phyloP scores from a whole-genome alignment of 768 basidiomycete genomes.

The Paxillus involutus region DNA sequence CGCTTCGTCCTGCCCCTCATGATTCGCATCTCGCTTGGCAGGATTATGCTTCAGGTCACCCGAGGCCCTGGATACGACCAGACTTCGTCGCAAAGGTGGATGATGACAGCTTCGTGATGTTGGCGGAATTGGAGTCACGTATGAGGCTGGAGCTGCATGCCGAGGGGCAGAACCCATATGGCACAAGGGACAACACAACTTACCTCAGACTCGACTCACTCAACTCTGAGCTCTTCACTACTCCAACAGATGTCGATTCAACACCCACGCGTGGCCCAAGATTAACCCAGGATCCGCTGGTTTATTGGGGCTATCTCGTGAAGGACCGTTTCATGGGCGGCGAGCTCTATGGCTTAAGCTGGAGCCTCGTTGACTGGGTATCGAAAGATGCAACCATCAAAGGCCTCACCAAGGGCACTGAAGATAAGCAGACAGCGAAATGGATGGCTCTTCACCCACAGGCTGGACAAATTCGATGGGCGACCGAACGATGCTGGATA shows the following conservation, averaged over 20 bases:
- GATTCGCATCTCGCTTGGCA: slow-evolving; percentile 62
- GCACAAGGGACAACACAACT: slow-evolving; percentile 9
- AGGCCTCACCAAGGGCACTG: slow-evolving; percentile 71
- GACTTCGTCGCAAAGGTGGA: slow-evolving; percentile 94
- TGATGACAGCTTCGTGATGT: slow-evolving; percentile 94
- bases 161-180: slow-evolving; percentile 30
- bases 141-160: slow-evolving; percentile 74
- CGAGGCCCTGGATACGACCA: slow-evolving; percentile 75
- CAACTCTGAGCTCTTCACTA: background rate
- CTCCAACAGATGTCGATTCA: background rate
- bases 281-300: slow-evolving; percentile 56
- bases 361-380: slow-evolving; percentile 85
- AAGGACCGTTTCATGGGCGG: slow-evolving; percentile 96
- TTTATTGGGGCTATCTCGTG: slow-evolving; percentile 90
- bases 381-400: slow-evolving; percentile 72
- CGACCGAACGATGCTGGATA: slow-evolving; percentile 93
- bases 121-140: slow-evolving; percentile 91
- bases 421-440: slow-evolving; percentile 90
- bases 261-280: slow-evolving; percentile 10
- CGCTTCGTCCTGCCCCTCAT: slow-evolving; percentile 67
- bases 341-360: slow-evolving; percentile 88
- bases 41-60: slow-evolving; percentile 42
- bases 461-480: slow-evolving; percentile 80
- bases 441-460: slow-evolving; percentile 91
- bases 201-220: slow-evolving; percentile 1